phyloP scores from a whole-genome alignment of 2,329 filamentous ascomycete species.

The Ophiostoma pallidulum region DNA sequence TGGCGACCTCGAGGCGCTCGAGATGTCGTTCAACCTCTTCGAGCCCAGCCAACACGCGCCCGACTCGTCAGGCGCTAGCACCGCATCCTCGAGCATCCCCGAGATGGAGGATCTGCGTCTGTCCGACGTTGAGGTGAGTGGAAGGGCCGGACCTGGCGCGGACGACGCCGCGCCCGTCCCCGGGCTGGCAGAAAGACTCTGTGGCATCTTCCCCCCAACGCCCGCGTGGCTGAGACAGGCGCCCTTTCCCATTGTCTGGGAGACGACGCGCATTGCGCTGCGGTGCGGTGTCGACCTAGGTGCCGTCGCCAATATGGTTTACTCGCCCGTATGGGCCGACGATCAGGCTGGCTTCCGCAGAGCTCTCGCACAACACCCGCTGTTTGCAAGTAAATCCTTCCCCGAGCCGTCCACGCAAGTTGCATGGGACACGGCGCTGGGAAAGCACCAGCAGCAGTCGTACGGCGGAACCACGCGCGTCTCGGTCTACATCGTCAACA shows the following conservation, averaged over 20 bases:
- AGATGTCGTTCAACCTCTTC: slow-evolving; percentile 3
- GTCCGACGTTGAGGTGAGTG: neutral
- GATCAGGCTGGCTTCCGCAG: slow-evolving; percentile 36
- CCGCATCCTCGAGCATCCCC: slow-evolving; percentile 9
- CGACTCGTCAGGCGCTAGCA: slow-evolving; percentile 3
- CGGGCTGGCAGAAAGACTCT: slow-evolving; percentile 22
- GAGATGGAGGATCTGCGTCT: slow-evolving; percentile 8
- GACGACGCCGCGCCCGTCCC: too few species aligned
- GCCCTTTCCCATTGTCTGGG: slow-evolving; percentile 43
- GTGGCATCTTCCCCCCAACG: slow-evolving; percentile 32
- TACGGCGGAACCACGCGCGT: slow-evolving; percentile 26
- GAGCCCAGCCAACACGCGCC: neutral
- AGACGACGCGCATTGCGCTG: slow-evolving; percentile 38
- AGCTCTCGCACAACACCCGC: slow-evolving; percentile 28
- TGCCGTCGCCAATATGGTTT: slow-evolving; percentile 26
- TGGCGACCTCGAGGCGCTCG: slow-evolving; percentile 2
- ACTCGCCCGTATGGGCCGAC: slow-evolving; percentile 32
- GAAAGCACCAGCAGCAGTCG: neutral
- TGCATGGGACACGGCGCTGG: slow-evolving; percentile 37
- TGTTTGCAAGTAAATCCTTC: slow-evolving; percentile 35
- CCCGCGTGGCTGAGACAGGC: slow-evolving; percentile 33
- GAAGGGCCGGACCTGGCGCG: neutral
- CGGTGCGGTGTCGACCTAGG: slow-evolving; percentile 35
- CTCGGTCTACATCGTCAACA: slow-evolving; percentile 34
- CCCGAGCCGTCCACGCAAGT: slow-evolving; percentile 36